phyloP scores from a whole-genome alignment of 164 flowering plant species.

The Umbilicus rupestris region DNA sequence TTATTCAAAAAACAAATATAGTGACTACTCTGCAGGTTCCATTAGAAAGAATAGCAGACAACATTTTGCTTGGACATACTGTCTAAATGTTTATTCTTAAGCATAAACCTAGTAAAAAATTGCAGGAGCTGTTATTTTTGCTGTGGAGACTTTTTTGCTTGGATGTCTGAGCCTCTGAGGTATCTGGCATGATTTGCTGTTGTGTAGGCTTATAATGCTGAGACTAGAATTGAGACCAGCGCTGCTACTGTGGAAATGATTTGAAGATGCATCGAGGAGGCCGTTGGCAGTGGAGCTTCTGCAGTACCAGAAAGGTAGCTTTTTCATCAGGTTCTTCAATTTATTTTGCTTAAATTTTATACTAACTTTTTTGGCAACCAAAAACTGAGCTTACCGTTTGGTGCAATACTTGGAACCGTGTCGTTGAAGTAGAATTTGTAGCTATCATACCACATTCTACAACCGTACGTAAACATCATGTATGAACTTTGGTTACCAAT shows the following conservation, averaged over 20 bases:
- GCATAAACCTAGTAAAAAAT: too few species aligned
- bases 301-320: not conserved
- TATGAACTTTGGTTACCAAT: not conserved
- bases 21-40: too few species aligned
- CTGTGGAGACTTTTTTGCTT: too few species aligned
- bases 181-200: not conserved
- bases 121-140: too few species aligned
- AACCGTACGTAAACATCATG: not conserved
- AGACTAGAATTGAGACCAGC: not conserved
- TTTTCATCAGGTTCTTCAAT: not conserved
- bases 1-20: too few species aligned
- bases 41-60: too few species aligned
- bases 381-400: not conserved
- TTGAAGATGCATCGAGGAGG: not conserved
- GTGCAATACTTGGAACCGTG: not conserved
- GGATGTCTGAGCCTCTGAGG: not conserved
- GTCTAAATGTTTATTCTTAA: too few species aligned
- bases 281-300: not conserved
- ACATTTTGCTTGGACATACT: too few species aligned
- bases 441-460: slow-evolving; percentile 5
- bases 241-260: not conserved
- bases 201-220: not conserved
- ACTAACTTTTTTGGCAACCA: too few species aligned
- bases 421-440: slow-evolving; percentile 9
- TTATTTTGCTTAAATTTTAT: too few species aligned